These are phyloP conservation scores for Wickerhamomyces rabaulensis DNA, from an alignment of 805 yeast species.

Conservation along the genomic window DNA sequence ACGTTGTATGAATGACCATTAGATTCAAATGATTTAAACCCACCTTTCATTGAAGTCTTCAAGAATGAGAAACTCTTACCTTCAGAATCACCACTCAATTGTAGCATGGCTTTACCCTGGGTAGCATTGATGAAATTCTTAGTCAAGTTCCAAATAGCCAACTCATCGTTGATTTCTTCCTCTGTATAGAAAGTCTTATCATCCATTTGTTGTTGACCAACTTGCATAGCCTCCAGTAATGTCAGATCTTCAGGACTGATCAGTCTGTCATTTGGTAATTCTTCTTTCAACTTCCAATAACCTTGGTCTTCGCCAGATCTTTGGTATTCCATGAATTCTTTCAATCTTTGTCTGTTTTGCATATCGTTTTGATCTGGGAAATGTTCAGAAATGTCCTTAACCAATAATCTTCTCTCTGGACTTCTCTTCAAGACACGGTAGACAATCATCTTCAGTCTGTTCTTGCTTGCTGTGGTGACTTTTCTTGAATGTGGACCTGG, in stretches of 20 bases:
- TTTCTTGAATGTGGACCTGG: conserved; percentile 98
- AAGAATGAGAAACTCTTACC: conserved; percentile 86
- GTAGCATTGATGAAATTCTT: conserved; percentile 89
- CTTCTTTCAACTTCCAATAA: conserved; percentile 82
- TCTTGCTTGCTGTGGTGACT: conserved; percentile 88
- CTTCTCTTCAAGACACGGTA: conserved; percentile 77
- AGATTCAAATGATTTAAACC: conserved; percentile 50
- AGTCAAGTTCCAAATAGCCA: conserved; percentile 93
- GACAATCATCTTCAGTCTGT: conserved; percentile 89
- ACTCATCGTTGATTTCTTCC: conserved; percentile 66
- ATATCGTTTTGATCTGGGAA: conserved; percentile 97
- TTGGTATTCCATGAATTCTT: conserved; percentile 97
- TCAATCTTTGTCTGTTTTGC: conserved; percentile 92
- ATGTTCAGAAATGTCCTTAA: conserved; percentile 83
- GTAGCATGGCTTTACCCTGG: conserved; percentile 95
- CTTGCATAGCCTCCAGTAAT: conserved; percentile 85
- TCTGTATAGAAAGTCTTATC: conserved; percentile 61
- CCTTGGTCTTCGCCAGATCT: conserved; percentile 93
- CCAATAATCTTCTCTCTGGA: conserved; percentile 69
- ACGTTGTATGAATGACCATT: conserved; percentile 74
- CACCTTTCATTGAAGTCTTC: conserved; percentile 93
- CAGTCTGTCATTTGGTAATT: conserved; percentile 71
- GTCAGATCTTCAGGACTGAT: conserved; percentile 89
- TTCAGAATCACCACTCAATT: conserved; percentile 90
- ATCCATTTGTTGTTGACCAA: conserved; percentile 83